Base-by-base conservation (phyloP, 495 filamentous ascomycete species). In the Thermochaetoides thermophila region DNA sequence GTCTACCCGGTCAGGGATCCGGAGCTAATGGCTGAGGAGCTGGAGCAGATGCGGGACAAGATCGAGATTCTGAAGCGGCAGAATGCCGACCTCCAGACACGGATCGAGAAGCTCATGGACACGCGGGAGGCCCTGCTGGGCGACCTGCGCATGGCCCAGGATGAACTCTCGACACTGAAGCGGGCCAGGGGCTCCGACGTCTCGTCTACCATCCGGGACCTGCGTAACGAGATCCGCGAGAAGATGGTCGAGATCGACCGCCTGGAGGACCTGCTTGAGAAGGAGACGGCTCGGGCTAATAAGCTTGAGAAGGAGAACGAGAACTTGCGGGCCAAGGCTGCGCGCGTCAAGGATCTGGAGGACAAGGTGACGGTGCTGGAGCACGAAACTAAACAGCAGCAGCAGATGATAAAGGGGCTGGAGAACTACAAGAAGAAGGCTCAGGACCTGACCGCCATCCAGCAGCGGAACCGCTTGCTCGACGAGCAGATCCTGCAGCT, bases 341-440 rank as follows among this genome's bases (percentile, higher is more conserved):
- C 57, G 22, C 60, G 58, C 24, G 55, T 69, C 6, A 52, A 60
- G 31, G 44, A 57, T 20, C 44, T 63, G 13, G 48, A 64, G 22
- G 67, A 71, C 44, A 66, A 76, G 43, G 55, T 76, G 21, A 61
- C 70, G 29, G 70, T 81, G 37, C 66, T 87, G 23, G 77, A 75
- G 37, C 73, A 69, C 12, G 76, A 84, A 31, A 73, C 76, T 23
- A 76, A 78, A 34, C 73, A 84, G 38, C 67, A 87, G 6, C 61
- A 69, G n/a, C 78, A 80, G 53, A 83, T 82, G 49, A 78, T 82
- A 17, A 91, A 84, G 44, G 73, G 69, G 11, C 67, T 72, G 0
- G 79, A 84, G 35, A 78, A 81, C 37, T 76, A 78, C 43, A 72
- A 74, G 40, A 73, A 78, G 47, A 84, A 86, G 51, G 57, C 83